A percentile compares a stretch with the other conserved stretches of the same genome.
Evolutionary conservation across 164 flowering plant genomes (phyloP).

Genomic region (Vitis riparia): DNA sequence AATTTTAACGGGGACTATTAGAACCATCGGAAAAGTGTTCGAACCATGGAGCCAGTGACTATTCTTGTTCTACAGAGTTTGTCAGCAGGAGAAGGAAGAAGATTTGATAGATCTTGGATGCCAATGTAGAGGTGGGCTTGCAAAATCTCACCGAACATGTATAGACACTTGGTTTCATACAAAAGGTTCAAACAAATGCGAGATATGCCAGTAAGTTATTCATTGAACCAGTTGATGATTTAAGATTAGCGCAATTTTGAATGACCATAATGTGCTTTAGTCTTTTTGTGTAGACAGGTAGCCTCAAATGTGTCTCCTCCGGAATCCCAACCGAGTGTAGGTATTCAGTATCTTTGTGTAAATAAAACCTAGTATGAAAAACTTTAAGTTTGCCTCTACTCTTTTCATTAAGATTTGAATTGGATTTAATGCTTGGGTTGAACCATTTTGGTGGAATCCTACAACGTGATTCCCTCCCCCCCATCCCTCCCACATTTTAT

Average conservation of each 20-base stretch:
- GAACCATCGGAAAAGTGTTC: background rate
- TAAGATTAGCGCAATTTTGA: background rate
- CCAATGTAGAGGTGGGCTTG: constrained; percentile 75
- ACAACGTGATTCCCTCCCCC: no score
- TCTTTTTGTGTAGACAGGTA: constrained; percentile 46
- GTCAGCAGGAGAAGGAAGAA: constrained; percentile 77
- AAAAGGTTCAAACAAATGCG: constrained; percentile 81
- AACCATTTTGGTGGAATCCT: no score
- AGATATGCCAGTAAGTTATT: constrained; percentile 80
- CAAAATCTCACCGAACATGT: constrained; percentile 71
- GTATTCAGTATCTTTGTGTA: constrained; percentile 21
- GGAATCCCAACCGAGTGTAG: constrained; percentile 56
- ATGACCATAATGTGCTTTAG: constrained; percentile 1
- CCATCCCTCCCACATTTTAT: no score
- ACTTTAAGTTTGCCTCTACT: no score
- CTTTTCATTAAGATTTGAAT: background rate
- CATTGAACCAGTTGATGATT: background rate
- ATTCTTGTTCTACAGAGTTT: constrained; percentile 45
- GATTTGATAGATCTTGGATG: constrained; percentile 72
- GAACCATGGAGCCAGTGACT: background rate
- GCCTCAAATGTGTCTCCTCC: constrained; percentile 69
- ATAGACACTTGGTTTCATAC: constrained; percentile 72
- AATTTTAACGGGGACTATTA: background rate
- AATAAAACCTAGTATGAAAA: background rate
- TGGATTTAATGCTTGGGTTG: background rate